Base-by-base conservation (phyloP, 1,284 basidiomycete genomes). In the Retiboletus flavoniger region DNA sequence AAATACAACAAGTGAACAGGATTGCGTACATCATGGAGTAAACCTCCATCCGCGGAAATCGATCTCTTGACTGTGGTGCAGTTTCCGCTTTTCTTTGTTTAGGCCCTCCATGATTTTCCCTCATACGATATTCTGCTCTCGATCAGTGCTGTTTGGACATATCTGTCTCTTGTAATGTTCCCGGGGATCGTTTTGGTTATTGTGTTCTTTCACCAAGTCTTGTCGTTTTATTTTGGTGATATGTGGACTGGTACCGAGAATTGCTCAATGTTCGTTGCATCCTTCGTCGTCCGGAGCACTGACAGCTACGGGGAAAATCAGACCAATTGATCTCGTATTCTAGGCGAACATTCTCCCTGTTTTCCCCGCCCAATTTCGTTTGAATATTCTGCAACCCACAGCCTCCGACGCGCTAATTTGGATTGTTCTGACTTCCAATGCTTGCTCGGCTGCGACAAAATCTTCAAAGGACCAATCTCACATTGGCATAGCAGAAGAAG, bases 31-130 rank as follows among this genome's bases (percentile, higher is more conserved):
- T 51, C 51, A 35, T 53, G 54, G 50, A 60, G 45, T 53, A 46
- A 49, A 53, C 29, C 24, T 29, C 46, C 21, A 16, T 47, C 42
- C n/a, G 41, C 3, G 17, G 47, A 50, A 42, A 39, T 31, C 34
- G 21, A 55, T 53, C 36, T 38, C 43, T 29, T 43, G 58, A 21
- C 28, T 24, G 58, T 62, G 64, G 65, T 65, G 39, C 31, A 8
- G 39, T 63, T 49, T 57, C 35, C n/a, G 19, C 50, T 42, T 17
- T 39, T 28, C 47, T 26, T 49, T 48, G 26, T 36, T 51, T 43
- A 13, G n/a, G 39, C 13, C 36, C 53, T 35, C 45, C 39, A 51
- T 49, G 32, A 19, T 48, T 50, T 45, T 24, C 26, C 49, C 48
- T 64, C 53, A 39, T 60, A 21, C 21, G 8, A 35, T 28, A 14